Base-by-base conservation (phyloP, 1,284 basidiomycete genomes). In the Moniliophthora roreri region DNA sequence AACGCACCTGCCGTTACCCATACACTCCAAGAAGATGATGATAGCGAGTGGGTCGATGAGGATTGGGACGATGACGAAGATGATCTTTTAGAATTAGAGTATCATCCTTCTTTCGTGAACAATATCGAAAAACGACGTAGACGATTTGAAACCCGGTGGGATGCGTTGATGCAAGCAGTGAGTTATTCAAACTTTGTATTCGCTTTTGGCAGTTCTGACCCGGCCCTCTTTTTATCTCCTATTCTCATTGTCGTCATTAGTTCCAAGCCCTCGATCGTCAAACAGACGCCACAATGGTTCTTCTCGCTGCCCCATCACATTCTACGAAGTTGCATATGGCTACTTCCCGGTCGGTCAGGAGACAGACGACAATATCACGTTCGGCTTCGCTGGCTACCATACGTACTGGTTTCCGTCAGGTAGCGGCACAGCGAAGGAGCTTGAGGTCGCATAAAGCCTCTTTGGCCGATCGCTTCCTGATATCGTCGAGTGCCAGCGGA, bases 201-300 rank as follows among this genome's bases (percentile, higher is more conserved):
- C 50, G 10, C 3, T 46, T 50, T 16, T 42, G 28, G 45, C 21
- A 40, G 13, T 51, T 36, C 39, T 62, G 55, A 59, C 53, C 50
- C 61, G 63, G 23, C 58, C 47, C 21, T 35, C 57, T 36, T 48
- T 37, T 52, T 39, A 53, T 44, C 41, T 24, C 41, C 36, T 42
- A 40, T 24, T 35, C 21, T 23, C 35, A 16, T 50, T 20, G 18
- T 16, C n/a, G n/a, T n/a, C n/a, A n/a, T 49, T 62, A 91, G 88
- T 86, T 91, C 77, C 85, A 88, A 69, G 77, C 78, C 28, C 71
- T 91, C 18, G 89, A 91, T 68, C 77, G 87, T 46, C 86, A 90
- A 67, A 91, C 89, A 4, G 89, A 91, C 61, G 75, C 87, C 11
- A 90, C 86, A 0, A 77, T 91, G 70, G 67, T 91, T 26, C 68